Base-by-base conservation (phyloP, 257 asterid species). In the Misopates orontium region DNA sequence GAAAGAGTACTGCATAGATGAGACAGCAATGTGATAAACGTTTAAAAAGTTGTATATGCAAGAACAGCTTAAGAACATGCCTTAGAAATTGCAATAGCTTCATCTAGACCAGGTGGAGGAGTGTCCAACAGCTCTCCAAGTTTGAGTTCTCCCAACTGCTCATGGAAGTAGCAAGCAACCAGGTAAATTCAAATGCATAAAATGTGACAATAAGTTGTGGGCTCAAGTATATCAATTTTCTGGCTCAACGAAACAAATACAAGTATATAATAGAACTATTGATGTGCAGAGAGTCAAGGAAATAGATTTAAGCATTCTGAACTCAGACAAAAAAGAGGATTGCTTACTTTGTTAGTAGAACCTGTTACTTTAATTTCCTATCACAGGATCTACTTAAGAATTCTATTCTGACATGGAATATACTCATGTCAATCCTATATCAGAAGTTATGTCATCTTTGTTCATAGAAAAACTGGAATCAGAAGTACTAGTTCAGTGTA, bases 71-170 rank as follows among this genome's bases (percentile, higher is more conserved):
- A 22, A 31, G 17, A 15, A 69, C 77, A 10, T 66, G 72, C 92
- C 95, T 84, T 83, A 16, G 88, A 80, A 78, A 89, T 89, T 18
- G 96, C 96, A 58, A 89, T 66, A 72, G 79, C 92, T 77, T 89
- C 92, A 55, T 86, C 96, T 13, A 89, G 72, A 71, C 92, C 96
- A 56, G 96, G 92, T 50, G 88, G 90, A 75, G 82, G 78, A 54
- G 83, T 69, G 72, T 86, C 92, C 83, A 84, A 67, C 66, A 86
- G 84, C 75, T 89, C 96, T 73, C 82, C 88, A 52, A 89, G 84
- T 64, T 89, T 84, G 71, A 86, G 75, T 25, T 83, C 92, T 71
- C 83, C 92, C 79, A 86, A 23, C 95, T 86, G 73, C 49, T 20
- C 77, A 42, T n/a, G 62, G 66, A 57, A 22, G 3, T 28, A 13